Evolutionary conservation across 2,329 filamentous ascomycete species (phyloP).

Genomic region (Monosporascus sp.): DNA sequence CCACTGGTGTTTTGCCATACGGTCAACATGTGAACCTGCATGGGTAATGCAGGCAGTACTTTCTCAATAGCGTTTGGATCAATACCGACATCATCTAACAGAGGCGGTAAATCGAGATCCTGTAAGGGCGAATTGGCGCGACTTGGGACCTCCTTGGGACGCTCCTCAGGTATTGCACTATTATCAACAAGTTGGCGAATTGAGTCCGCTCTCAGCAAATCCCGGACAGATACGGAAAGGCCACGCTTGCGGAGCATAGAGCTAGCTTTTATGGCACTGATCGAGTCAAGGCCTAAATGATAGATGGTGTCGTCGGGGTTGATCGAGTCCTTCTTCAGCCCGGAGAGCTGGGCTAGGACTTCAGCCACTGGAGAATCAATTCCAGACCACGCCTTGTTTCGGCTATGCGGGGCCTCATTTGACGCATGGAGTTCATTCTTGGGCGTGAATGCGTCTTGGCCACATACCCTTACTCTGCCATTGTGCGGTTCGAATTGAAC

Average conservation of each 20-base stretch:
- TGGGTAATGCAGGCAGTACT: conserved; percentile 65
- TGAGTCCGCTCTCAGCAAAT: conserved; percentile 63
- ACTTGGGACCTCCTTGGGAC: background rate
- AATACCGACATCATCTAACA: conserved; percentile 39
- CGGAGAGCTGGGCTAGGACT: conserved; percentile 54
- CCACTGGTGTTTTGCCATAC: conserved; percentile 67
- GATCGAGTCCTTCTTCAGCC: conserved; percentile 53
- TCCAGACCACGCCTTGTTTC: conserved; percentile 27
- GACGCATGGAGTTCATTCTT: background rate
- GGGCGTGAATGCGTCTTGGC: conserved; percentile 43
- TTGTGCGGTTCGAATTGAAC: conserved; percentile 44
- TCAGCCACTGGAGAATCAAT: conserved; percentile 36
- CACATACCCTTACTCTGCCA: conserved; percentile 57
- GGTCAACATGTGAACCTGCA: conserved; percentile 76
- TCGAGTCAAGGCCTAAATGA: conserved; percentile 84
- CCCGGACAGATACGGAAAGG: conserved; percentile 61
- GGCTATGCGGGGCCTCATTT: background rate
- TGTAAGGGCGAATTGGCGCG: conserved; percentile 22
- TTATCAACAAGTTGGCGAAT: conserved; percentile 55
- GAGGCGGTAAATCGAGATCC: conserved; percentile 29
- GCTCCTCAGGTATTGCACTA: conserved; percentile 9
- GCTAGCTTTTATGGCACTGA: conserved; percentile 81
- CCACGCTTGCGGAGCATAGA: conserved; percentile 61
- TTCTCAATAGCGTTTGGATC: conserved; percentile 42
- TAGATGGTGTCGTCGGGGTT: conserved; percentile 62